These are phyloP conservation scores for Trametes polyzona DNA, from an alignment of 1,284 basidiomycete species.

Conservation along the genomic window DNA sequence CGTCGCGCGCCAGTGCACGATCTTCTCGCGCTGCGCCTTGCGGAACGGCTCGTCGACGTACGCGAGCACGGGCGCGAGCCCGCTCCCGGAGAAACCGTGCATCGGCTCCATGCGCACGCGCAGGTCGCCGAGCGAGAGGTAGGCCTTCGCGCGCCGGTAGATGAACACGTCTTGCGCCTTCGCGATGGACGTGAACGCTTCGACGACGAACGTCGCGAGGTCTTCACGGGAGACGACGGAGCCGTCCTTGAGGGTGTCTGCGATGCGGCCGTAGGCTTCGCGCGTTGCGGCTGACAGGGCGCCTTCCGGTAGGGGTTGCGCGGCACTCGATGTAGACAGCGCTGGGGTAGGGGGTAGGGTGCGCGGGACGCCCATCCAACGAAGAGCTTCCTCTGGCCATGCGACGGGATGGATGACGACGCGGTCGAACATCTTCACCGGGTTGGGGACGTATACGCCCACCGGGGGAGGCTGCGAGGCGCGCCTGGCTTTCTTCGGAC, in stretches of 20 bases:
- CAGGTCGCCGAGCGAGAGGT: constrained; percentile 8
- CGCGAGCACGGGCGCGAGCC: constrained; percentile 7
- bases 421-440: constrained; percentile 13
- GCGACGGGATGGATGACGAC: constrained; percentile 13
- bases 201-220: background rate
- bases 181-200: constrained; percentile 4
- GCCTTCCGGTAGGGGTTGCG: background rate
- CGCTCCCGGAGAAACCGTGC: constrained; percentile 12
- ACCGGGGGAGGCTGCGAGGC: no score
- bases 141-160: constrained; percentile 10
- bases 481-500: background rate
- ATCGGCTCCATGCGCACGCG: constrained; percentile 9
- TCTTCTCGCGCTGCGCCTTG: background rate
- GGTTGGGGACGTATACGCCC: background rate
- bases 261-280: background rate
- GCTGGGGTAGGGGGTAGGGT: background rate
- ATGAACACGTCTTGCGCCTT: background rate
- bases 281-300: constrained; percentile 3
- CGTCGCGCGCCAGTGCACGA: background rate
- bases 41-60: constrained; percentile 10
- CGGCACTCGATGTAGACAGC: background rate
- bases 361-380: constrained; percentile 13
- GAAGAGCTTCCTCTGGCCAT: constrained; percentile 8
- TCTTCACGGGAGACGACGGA: background rate
- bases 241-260: background rate